A percentile compares a stretch with the other conserved stretches of the same genome.
These are phyloP conservation scores for Sporothrix luriei DNA, from an alignment of 2,329 filamentous ascomycete species.

Conservation along the genomic window DNA sequence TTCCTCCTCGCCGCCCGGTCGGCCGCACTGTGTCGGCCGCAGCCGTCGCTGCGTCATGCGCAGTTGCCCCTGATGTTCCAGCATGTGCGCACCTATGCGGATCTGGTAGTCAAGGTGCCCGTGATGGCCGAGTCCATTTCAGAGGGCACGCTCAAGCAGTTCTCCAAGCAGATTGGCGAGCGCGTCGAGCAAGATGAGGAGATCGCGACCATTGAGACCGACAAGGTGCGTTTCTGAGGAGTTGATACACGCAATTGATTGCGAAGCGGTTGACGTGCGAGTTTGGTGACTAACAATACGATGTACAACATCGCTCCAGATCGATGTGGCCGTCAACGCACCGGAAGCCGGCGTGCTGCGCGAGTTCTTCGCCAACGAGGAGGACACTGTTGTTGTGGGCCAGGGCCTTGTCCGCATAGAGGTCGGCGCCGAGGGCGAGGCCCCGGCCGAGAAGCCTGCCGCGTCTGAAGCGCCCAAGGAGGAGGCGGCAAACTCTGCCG, in stretches of 20 bases:
- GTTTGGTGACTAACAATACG: slow-evolving; percentile 16
- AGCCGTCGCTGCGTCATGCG: slow-evolving; percentile 50
- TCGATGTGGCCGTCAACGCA: slow-evolving; percentile 95
- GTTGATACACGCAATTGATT: too few species aligned
- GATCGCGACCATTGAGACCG: slow-evolving; percentile 97
- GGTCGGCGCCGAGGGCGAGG: slow-evolving; percentile 61
- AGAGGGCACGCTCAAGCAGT: slow-evolving; percentile 95
- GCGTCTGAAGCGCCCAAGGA: slow-evolving; percentile 41
- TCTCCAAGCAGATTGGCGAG: slow-evolving; percentile 88
- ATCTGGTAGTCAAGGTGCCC: slow-evolving; percentile 87
- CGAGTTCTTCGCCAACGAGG: slow-evolving; percentile 87
- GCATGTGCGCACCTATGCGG: slow-evolving; percentile 69
- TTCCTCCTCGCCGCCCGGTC: slow-evolving; percentile 39
- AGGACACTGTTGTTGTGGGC: slow-evolving; percentile 92
- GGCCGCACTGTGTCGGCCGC: slow-evolving; percentile 42
- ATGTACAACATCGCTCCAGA: slow-evolving; percentile 55
- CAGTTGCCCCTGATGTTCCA: slow-evolving; percentile 56
- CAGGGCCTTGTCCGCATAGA: slow-evolving; percentile 89
- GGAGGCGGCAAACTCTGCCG: slow-evolving; percentile 30
- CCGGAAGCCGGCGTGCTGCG: slow-evolving; percentile 88
- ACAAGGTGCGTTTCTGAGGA: slow-evolving; percentile 68
- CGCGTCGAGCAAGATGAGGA: slow-evolving; percentile 95
- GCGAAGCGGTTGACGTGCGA: background rate
- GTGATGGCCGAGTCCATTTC: slow-evolving; percentile 99
- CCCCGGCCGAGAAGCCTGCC: slow-evolving; percentile 44